Evolutionary conservation across 352 stramenopile genomes (phyloP).

Genomic region (Globisporangium carolinianum): DNA sequence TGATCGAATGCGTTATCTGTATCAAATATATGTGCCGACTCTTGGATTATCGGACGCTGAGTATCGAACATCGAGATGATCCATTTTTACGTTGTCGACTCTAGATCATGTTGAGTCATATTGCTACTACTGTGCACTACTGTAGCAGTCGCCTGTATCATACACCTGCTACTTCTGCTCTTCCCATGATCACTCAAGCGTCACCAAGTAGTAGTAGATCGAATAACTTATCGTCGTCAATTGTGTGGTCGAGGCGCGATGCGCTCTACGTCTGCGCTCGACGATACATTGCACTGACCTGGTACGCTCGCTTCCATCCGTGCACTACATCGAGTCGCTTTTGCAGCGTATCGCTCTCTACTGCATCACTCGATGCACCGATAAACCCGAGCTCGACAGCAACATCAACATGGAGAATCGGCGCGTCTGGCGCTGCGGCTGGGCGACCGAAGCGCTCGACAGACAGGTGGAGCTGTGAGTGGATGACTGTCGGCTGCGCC

Average conservation of each 20-base stretch:
- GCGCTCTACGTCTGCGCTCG: background rate
- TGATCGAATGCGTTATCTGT: no score
- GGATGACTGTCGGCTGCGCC: conserved; percentile 2
- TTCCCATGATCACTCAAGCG: background rate
- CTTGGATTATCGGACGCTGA: no score
- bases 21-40: no score
- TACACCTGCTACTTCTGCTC: no score
- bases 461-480: conserved; percentile 5
- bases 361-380: background rate
- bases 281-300: conserved; percentile 3
- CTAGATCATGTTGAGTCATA: no score
- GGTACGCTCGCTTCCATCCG: conserved; percentile 5
- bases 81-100: no score
- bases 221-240: background rate
- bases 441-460: conserved; percentile 8
- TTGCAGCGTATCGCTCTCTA: background rate
- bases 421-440: background rate
- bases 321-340: background rate
- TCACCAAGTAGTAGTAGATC: background rate
- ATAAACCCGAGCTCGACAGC: conserved; percentile 1
- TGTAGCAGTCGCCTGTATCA: no score
- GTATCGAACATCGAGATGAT: no score
- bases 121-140: no score
- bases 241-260: background rate
- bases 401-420: conserved; percentile 3